These are phyloP conservation scores for Escovopsis sp. DNA, from an alignment of 2,329 filamentous ascomycete genomes.

Conservation along the genomic window DNA sequence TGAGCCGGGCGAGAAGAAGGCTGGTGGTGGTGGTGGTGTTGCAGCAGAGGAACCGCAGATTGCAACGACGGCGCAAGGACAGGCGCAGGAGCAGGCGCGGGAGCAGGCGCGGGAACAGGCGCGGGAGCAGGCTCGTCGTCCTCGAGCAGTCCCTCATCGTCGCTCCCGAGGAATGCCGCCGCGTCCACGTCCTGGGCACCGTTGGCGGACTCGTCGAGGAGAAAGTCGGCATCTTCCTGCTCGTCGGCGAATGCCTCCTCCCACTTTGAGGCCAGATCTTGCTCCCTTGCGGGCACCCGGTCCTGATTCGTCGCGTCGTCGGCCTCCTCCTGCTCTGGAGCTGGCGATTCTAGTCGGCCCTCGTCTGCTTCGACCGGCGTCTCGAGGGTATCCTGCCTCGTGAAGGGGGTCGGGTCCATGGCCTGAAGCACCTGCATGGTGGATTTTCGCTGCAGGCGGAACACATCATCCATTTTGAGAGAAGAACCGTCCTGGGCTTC, in stretches of 20 bases:
- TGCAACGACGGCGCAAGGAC: constrained; percentile 9
- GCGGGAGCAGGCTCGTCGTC: constrained; percentile 33
- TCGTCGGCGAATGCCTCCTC: constrained; percentile 64
- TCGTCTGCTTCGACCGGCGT: constrained; percentile 17
- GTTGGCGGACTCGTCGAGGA: constrained; percentile 40
- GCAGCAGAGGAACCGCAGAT: constrained; percentile 5
- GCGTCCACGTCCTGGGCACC: constrained; percentile 39
- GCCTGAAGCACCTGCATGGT: constrained; percentile 51
- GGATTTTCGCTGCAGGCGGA: constrained; percentile 48
- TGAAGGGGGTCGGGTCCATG: constrained; percentile 22
- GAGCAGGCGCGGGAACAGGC: constrained; percentile 9
- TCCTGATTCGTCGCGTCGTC: background rate
- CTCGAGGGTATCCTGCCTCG: constrained; percentile 17
- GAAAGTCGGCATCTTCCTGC: constrained; percentile 53
- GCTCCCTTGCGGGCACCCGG: constrained; percentile 25
- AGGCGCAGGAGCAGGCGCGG: too few relatives aligned
- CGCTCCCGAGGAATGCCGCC: constrained; percentile 59
- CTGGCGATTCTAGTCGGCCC: constrained; percentile 4
- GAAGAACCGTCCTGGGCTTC: constrained; percentile 7
- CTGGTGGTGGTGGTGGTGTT: background rate
- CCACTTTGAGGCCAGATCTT: constrained; percentile 67
- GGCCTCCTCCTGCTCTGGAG: constrained; percentile 9
- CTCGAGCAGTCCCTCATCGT: constrained; percentile 74
- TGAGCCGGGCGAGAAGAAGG: background rate
- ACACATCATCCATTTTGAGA: constrained; percentile 4